Base-by-base conservation (phyloP, 768 basidiomycete species). In the Auricularia heimuer region DNA sequence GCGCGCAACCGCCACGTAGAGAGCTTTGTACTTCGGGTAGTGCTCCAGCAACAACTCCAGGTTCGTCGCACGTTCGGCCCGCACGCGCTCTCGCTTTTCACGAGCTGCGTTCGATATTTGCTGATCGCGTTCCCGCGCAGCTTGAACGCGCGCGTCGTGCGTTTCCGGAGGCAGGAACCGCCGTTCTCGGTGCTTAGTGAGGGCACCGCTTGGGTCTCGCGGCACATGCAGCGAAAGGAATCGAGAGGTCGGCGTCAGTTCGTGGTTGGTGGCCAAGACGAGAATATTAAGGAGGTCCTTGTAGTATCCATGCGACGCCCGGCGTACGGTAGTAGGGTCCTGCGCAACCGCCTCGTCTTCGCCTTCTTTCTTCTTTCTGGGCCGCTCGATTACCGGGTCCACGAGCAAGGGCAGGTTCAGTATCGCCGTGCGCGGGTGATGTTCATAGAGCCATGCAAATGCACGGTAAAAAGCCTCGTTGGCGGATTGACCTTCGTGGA, bases 231-330 rank as follows among this genome's bases (percentile, higher is more conserved):
- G 63, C 34, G 67, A 56, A 60, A 37, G 21, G 51, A 71, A 67
- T 1, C 7, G 14, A 3, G 64, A 39, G 39, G 14, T 64, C 0
- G 67, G 47, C 36, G 45, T 63, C 24, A 89, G 79, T 66, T 88
- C 77, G 65, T 79, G 82, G 16, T 79, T 72, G 1, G 83, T 78
- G 11, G 84, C 85, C 35, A 90, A 78, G 3, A 82, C 79, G 3
- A 90, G 76, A 61, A 90, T 84, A 62, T 88, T 86, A 63, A 88
- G 79, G 24, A 89, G 77, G 68, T 90, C 89, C 70, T 91, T 89
- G 85, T 86, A 90, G 69, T 85, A 88, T 0, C 88, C 88, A 61
- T 90, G 88, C 3, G 78, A 66, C 10, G 67, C 68, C 58, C 68
- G 68, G 12, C 68, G 54, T 2, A 66, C 65, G 1, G 21, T 67